These are phyloP conservation scores for Puccinia hordei DNA, from an alignment of 1,284 basidiomycete genomes.

Conservation along the genomic window DNA sequence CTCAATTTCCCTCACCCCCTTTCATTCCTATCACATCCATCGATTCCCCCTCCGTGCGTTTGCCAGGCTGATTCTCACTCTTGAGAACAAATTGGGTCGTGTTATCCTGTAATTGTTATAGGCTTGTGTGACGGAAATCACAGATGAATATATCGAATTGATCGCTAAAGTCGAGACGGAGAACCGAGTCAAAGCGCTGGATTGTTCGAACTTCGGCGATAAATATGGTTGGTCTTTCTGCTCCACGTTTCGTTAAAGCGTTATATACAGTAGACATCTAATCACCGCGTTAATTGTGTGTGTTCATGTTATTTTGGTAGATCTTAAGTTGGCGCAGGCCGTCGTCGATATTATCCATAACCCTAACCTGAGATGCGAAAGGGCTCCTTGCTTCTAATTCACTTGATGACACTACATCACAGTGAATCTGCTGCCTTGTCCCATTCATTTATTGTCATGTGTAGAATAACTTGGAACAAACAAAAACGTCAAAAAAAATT, in stretches of 20 bases:
- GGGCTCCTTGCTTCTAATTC: constrained; percentile 24
- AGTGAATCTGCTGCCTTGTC: no score
- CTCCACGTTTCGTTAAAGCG: not conserved
- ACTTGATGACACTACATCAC: no score
- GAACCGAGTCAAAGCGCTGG: constrained; percentile 2
- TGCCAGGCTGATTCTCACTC: no score
- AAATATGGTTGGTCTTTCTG: constrained; percentile 18
- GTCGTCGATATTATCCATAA: constrained; percentile 41
- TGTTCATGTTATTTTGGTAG: not conserved
- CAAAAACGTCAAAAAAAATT: no score
- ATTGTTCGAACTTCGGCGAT: constrained; percentile 26
- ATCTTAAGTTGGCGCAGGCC: constrained; percentile 24
- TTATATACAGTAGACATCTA: no score
- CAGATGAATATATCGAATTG: constrained; percentile 22
- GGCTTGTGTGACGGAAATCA: not conserved
- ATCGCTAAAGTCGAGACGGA: constrained; percentile 26
- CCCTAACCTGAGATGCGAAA: not conserved
- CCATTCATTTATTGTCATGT: no score
- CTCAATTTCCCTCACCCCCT: no score
- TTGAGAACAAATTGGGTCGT: no score
- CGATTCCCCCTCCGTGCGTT: not conserved
- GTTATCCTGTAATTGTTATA: not conserved
- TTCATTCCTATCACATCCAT: not conserved
- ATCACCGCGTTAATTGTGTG: not conserved
- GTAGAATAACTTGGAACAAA: no score